Evolutionary conservation across 495 filamentous ascomycete species (phyloP).

Genomic region (Aspergillus coremiiformis): DNA sequence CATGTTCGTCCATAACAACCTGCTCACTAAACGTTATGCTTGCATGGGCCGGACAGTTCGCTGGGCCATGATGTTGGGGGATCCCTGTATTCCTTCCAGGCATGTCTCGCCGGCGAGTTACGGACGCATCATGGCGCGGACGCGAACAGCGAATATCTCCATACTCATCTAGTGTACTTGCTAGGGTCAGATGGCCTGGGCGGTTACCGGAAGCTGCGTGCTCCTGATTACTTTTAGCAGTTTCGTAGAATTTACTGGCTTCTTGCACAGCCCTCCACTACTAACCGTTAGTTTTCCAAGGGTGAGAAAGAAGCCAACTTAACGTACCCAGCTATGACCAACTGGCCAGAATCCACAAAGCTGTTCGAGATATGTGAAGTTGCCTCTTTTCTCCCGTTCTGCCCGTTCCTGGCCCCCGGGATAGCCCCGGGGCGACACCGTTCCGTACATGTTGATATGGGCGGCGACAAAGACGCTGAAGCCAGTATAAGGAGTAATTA

Average conservation of each 20-base stretch:
- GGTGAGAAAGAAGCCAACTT: neutral
- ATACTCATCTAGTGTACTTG: constrained; percentile 37
- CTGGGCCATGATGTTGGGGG: neutral
- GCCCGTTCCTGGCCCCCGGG: constrained; percentile 33
- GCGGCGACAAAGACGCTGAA: constrained; percentile 41
- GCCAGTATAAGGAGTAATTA: constrained; percentile 39
- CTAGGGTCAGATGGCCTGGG: constrained; percentile 28
- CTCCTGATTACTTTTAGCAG: constrained; percentile 25
- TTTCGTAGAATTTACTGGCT: constrained; percentile 37
- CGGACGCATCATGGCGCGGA: constrained; percentile 15
- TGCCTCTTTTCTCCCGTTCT: constrained; percentile 29
- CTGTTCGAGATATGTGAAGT: constrained; percentile 33
- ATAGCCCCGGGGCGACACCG: constrained; percentile 30
- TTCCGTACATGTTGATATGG: constrained; percentile 43
- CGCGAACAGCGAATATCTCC: constrained; percentile 35
- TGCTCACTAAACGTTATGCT: constrained; percentile 9
- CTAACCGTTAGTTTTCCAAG: neutral
- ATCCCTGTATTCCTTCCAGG: neutral
- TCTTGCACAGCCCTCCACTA: constrained; percentile 40
- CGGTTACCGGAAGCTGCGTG: constrained; percentile 17
- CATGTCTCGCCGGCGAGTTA: neutral
- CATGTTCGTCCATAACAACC: constrained; percentile 13
- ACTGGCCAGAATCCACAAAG: constrained; percentile 36
- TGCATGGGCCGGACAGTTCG: neutral
- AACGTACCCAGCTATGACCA: constrained; percentile 34